phyloP scores from a whole-genome alignment of 2,329 filamentous ascomycete genomes.

The Venturiaceae sp. region DNA sequence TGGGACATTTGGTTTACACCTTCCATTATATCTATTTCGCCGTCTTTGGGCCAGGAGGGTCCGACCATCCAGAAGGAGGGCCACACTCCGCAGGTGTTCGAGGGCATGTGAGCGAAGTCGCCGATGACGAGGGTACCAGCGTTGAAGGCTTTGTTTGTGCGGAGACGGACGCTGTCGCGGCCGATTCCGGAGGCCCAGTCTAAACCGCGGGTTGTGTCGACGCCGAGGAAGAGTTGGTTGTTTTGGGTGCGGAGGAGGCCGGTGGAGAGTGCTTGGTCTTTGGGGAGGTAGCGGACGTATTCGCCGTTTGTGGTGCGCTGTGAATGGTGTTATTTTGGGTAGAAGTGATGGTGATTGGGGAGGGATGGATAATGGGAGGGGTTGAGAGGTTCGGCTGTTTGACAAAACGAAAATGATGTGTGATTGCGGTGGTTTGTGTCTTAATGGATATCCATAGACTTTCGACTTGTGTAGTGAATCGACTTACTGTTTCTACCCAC shows the following conservation, averaged over 20 bases:
- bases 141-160: constrained; percentile 25
- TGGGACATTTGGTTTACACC: constrained; percentile 26
- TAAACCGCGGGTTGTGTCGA: constrained; percentile 20
- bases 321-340: constrained; percentile 35
- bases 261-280: constrained; percentile 19
- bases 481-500: background rate
- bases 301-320: constrained; percentile 17
- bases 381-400: background rate
- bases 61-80: constrained; percentile 30
- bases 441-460: too few species aligned
- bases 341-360: constrained; percentile 84
- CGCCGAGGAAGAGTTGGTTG: constrained; percentile 28
- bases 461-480: too few species aligned
- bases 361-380: constrained; percentile 79
- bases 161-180: constrained; percentile 24
- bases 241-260: constrained; percentile 23
- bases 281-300: constrained; percentile 26
- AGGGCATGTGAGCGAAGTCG: constrained; percentile 29
- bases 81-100: constrained; percentile 26
- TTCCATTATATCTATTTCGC: constrained; percentile 28
- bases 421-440: too few species aligned
- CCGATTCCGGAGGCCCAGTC: constrained; percentile 21
- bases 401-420: too few species aligned
- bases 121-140: constrained; percentile 22
- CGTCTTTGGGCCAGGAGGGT: constrained; percentile 26